Conservation (phyloP, 495 filamentous ascomycete genomes). For the Podospora sp. region DNA sequence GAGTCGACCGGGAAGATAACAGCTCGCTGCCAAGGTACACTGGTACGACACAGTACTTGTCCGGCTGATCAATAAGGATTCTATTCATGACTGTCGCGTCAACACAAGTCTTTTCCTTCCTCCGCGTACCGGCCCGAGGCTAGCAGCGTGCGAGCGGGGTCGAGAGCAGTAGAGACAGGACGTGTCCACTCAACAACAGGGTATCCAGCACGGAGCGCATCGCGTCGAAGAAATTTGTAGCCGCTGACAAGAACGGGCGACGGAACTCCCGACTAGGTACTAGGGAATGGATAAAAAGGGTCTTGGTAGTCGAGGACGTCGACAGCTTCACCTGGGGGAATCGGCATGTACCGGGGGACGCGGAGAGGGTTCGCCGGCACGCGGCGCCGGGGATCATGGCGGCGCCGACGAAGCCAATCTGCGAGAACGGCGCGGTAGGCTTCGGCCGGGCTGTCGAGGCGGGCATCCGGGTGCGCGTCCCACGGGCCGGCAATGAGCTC, state of each 20-base stretch:
- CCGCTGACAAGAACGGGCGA: slow-evolving; percentile 4
- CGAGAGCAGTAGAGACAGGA: neutral
- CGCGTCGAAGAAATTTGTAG: slow-evolving; percentile 12
- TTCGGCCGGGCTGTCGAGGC: slow-evolving; percentile 12
- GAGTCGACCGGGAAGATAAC: too few relatives aligned
- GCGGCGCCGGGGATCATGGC: slow-evolving; percentile 7
- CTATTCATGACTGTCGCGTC: too few relatives aligned
- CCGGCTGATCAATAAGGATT: too few relatives aligned
- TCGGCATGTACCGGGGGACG: slow-evolving; percentile 9
- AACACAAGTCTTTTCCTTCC: neutral
- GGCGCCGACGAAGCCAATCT: slow-evolving; percentile 6
- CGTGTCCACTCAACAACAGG: slow-evolving; percentile 14
- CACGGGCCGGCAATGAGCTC: neutral
- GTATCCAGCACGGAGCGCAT: slow-evolving; percentile 9
- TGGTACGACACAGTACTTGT: too few relatives aligned
- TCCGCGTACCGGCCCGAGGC: slow-evolving; percentile 18
- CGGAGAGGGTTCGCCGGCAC: slow-evolving; percentile 4
- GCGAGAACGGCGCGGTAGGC: slow-evolving; percentile 2
- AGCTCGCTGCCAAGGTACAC: too few relatives aligned
- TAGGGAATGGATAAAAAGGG: slow-evolving; percentile 6
- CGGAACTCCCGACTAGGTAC: neutral
- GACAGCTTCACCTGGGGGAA: slow-evolving; percentile 7
- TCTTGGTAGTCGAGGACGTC: slow-evolving; percentile 5
- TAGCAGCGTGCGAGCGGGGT: slow-evolving; percentile 11
- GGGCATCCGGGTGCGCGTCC: slow-evolving; percentile 1